Conservation (phyloP, 257 asterid genomes). For the Coffea canephora region DNA sequence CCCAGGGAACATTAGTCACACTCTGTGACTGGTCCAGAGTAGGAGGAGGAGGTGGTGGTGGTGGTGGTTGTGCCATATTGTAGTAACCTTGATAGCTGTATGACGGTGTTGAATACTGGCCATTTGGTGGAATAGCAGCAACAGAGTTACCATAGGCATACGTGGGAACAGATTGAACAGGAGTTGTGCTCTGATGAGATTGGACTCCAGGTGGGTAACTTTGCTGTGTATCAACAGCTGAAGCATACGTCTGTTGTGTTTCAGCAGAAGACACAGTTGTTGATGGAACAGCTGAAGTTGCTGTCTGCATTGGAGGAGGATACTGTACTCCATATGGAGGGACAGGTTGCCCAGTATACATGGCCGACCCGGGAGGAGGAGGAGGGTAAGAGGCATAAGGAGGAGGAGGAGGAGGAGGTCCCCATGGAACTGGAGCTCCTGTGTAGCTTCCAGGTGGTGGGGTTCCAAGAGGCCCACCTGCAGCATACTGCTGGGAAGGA, state of each 20-base stretch:
- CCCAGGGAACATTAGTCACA: constrained; percentile 76
- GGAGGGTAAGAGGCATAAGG: constrained; percentile 64
- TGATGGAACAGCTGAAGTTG: constrained; percentile 49
- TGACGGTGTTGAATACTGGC: constrained; percentile 58
- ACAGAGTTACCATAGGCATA: constrained; percentile 56
- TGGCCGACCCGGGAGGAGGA: constrained; percentile 78
- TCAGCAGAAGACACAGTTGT: constrained; percentile 57
- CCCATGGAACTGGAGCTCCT: constrained; percentile 72
- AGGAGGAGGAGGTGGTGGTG: constrained; percentile 47
- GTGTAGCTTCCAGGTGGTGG: constrained; percentile 55
- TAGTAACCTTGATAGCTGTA: constrained; percentile 68
- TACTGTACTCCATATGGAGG: constrained; percentile 66
- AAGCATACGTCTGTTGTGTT: constrained; percentile 48
- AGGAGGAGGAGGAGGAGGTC: constrained; percentile 60
- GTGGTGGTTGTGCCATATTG: constrained; percentile 54
- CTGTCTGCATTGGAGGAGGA: constrained; percentile 62
- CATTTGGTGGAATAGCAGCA: constrained; percentile 52
- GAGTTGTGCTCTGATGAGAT: constrained; percentile 50
- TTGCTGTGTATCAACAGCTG: constrained; percentile 67
- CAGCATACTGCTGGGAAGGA: constrained; percentile 78
- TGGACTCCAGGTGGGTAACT: constrained; percentile 81
- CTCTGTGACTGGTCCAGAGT: constrained; percentile 57
- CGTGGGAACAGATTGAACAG: constrained; percentile 54
- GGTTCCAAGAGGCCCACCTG: constrained; percentile 64
- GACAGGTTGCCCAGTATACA: constrained; percentile 58